phyloP scores from a whole-genome alignment of 768 basidiomycete genomes.

The Cystofilobasidium capitatum region DNA sequence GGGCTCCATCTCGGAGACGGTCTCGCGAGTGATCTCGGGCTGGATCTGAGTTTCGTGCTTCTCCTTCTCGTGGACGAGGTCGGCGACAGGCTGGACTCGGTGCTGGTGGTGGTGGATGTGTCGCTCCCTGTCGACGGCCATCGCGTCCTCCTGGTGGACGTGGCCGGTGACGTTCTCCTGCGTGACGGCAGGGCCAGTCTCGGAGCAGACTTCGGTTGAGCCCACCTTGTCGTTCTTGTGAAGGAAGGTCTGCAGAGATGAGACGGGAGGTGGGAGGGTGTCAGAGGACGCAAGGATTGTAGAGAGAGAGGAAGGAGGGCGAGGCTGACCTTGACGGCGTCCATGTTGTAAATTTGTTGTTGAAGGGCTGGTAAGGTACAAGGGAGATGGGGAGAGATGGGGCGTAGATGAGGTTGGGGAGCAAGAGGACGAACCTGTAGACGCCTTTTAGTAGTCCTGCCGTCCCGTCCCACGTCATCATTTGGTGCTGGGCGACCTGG shows the following conservation, averaged over 20 bases:
- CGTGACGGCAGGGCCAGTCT: slow-evolving; percentile 38
- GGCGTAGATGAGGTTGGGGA: no score
- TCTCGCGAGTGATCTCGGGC: slow-evolving; percentile 36
- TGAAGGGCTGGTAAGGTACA: no score
- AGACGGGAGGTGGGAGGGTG: no score
- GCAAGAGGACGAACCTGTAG: no score
- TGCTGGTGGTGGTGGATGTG: slow-evolving; percentile 37
- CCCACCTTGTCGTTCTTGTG: slow-evolving; percentile 15
- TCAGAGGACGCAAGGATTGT: no score
- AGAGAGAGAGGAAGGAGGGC: no score
- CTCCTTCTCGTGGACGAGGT: slow-evolving; percentile 32
- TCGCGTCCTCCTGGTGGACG: slow-evolving; percentile 36
- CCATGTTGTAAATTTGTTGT: no score
- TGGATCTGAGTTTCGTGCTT: slow-evolving; percentile 36
- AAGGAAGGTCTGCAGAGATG: slow-evolving; percentile 28
- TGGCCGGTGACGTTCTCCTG: slow-evolving; percentile 37
- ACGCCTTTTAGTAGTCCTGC: no score
- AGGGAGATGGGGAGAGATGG: no score
- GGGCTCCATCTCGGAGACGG: slow-evolving; percentile 38
- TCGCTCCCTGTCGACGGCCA: slow-evolving; percentile 40
- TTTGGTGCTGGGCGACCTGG: no score
- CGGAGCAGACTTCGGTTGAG: slow-evolving; percentile 36
- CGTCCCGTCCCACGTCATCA: no score
- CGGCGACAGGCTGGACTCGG: slow-evolving; percentile 40
- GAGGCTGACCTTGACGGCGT: no score